These are phyloP conservation scores for Warburgia ugandensis DNA, from an alignment of 164 flowering plant genomes.

Conservation along the genomic window DNA sequence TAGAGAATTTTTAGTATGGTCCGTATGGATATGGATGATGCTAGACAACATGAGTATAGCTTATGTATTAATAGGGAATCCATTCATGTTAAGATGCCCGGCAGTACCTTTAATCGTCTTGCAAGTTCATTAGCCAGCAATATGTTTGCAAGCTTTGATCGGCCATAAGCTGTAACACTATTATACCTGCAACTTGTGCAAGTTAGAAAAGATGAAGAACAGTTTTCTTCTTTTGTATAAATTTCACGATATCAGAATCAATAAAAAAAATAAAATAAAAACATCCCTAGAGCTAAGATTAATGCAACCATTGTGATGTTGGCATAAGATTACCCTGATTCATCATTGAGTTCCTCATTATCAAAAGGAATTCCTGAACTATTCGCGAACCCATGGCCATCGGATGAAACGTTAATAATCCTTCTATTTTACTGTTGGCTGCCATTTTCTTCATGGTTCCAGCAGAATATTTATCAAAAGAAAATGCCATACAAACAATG, in stretches of 20 bases:
- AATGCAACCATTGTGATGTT: neutral
- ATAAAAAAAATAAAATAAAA: neutral
- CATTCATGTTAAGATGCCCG: neutral
- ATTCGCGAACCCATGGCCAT: constrained; percentile 35
- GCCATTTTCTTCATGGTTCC: constrained; percentile 72
- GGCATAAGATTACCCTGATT: constrained; percentile 32
- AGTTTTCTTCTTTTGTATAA: neutral
- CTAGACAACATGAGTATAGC: too few relatives aligned
- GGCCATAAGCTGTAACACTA: constrained; percentile 46
- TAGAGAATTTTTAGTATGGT: too few relatives aligned
- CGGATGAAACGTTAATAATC: constrained; percentile 72
- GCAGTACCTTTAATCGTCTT: constrained; percentile 52
- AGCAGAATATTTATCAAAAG: constrained; percentile 67
- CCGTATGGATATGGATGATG: too few relatives aligned
- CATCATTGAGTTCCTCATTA: constrained; percentile 56
- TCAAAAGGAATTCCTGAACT: constrained; percentile 68
- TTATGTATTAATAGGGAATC: neutral
- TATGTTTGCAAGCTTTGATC: constrained; percentile 75
- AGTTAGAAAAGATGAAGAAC: neutral
- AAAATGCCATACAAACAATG: constrained; percentile 62
- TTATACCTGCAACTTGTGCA: constrained; percentile 33
- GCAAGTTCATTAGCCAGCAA: constrained; percentile 74
- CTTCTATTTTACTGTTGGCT: constrained; percentile 39
- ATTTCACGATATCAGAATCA: neutral
- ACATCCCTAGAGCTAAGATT: neutral